Evolutionary conservation across 306 rosid genomes (phyloP).

Genomic region (Arachis stenosperma): DNA sequence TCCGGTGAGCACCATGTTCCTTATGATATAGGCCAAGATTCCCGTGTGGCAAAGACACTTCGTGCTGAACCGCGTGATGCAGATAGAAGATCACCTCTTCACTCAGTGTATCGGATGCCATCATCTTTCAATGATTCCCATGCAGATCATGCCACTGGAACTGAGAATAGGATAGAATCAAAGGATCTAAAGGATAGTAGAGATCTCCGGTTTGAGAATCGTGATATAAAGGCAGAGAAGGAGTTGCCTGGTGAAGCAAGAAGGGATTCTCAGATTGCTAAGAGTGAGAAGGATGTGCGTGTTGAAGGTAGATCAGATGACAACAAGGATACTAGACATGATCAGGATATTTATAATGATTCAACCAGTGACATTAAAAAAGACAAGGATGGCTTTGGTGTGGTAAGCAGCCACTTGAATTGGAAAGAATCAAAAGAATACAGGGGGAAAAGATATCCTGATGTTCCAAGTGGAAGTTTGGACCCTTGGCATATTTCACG

Average conservation of each 20-base stretch:
- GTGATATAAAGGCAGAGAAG: slow-evolving; percentile 68
- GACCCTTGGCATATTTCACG: slow-evolving; percentile 69
- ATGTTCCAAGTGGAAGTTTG: slow-evolving; percentile 56
- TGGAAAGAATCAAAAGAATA: slow-evolving; percentile 86
- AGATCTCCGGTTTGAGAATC: slow-evolving; percentile 76
- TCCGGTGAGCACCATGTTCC: slow-evolving; percentile 67
- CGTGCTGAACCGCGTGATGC: slow-evolving; percentile 75
- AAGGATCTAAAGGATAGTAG: slow-evolving; percentile 69
- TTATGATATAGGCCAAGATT: slow-evolving; percentile 66
- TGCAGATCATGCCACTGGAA: slow-evolving; percentile 52
- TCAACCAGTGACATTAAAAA: slow-evolving; percentile 59
- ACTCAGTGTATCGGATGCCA: slow-evolving; percentile 60
- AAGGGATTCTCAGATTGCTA: slow-evolving; percentile 71
- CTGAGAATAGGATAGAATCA: slow-evolving; percentile 65
- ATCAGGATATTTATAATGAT: slow-evolving; percentile 67
- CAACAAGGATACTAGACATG: slow-evolving; percentile 67
- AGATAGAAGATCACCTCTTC: slow-evolving; percentile 81
- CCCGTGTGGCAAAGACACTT: slow-evolving; percentile 58
- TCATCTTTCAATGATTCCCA: slow-evolving; percentile 66
- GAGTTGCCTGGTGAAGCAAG: slow-evolving; percentile 63
- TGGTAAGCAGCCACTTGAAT: slow-evolving; percentile 55
- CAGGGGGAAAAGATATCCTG: slow-evolving; percentile 71
- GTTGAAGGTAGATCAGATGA: slow-evolving; percentile 67
- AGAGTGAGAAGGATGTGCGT: slow-evolving; percentile 75
- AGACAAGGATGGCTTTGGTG: slow-evolving; percentile 64